These are phyloP conservation scores for Nakazawaea peltata DNA, from an alignment of 805 yeast genomes.

Conservation along the genomic window DNA sequence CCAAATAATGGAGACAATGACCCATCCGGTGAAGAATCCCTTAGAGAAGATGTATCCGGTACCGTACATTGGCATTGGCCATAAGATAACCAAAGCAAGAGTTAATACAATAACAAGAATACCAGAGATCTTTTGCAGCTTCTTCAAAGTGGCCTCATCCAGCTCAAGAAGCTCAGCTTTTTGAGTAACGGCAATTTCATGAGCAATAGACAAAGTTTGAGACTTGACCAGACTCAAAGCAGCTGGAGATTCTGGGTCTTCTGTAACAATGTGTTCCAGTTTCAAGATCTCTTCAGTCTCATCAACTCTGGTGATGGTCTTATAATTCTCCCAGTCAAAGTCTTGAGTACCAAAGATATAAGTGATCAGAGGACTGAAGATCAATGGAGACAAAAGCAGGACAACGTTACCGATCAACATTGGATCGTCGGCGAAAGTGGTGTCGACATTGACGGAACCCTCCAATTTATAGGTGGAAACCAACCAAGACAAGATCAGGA, in stretches of 20 bases:
- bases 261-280: constrained; percentile 27
- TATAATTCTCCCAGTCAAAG: constrained; percentile 64
- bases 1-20: constrained; percentile 77
- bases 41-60: constrained; percentile 66
- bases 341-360: constrained; percentile 57
- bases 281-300: constrained; percentile 57
- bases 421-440: constrained; percentile 76
- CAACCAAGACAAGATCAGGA: constrained; percentile 69
- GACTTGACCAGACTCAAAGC: constrained; percentile 13
- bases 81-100: constrained; percentile 55
- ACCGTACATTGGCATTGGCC: constrained; percentile 97
- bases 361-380: constrained; percentile 62
- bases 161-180: constrained; percentile 24
- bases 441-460: constrained; percentile 36
- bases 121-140: constrained; percentile 55
- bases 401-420: constrained; percentile 88
- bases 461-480: constrained; percentile 36
- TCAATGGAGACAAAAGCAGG: constrained; percentile 64
- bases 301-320: constrained; percentile 55
- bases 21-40: constrained; percentile 83
- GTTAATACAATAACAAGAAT: constrained; percentile 54
- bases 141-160: constrained; percentile 44
- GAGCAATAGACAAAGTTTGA: constrained; percentile 8
- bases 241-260: constrained; percentile 14
- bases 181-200: constrained; percentile 17